A percentile compares a stretch with the other conserved stretches of the same genome.
These are phyloP conservation scores for Hyaloscypha variabilis DNA, from an alignment of 495 filamentous ascomycete genomes.

Conservation along the genomic window DNA sequence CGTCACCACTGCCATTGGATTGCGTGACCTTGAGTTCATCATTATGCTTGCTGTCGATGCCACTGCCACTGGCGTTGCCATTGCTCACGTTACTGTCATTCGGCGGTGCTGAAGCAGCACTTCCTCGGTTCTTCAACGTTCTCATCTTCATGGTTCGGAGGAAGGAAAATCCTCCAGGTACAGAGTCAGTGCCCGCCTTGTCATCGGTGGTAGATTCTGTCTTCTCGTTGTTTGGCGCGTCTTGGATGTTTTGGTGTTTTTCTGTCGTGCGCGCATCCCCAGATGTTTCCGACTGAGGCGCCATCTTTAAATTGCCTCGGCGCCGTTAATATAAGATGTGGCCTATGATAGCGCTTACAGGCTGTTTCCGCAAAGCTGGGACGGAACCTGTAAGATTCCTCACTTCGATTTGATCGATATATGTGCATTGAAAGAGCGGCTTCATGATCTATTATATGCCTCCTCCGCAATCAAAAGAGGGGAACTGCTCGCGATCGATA, in stretches of 20 bases:
- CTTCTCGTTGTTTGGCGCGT: conserved; percentile 1
- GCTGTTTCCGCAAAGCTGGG: not conserved
- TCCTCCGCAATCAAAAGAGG: not conserved
- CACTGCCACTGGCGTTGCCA: not conserved
- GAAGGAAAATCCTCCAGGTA: conserved; percentile 17
- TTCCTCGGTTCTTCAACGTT: conserved; percentile 5
- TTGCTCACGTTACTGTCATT: conserved; percentile 7
- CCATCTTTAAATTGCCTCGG: not conserved
- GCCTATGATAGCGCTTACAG: not conserved
- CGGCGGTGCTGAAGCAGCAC: not conserved
- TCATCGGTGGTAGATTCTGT: not conserved
- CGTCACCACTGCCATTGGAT: conserved; percentile 22
- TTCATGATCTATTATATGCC: not conserved
- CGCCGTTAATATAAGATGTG: not conserved
- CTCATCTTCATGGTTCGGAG: conserved; percentile 25
- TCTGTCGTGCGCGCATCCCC: not conserved
- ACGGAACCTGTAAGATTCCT: not conserved
- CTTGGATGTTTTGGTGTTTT: not conserved
- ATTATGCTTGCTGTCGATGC: conserved; percentile 17
- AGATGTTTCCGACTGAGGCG: not conserved
- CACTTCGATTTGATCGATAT: not conserved
- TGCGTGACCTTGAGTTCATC: conserved; percentile 22
- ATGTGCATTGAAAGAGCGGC: not conserved
- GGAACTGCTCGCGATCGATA: not conserved
- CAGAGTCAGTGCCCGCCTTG: conserved; percentile 10